Base-by-base conservation (phyloP, 345 rosid genomes). In the Lagerstroemia speciosa region DNA sequence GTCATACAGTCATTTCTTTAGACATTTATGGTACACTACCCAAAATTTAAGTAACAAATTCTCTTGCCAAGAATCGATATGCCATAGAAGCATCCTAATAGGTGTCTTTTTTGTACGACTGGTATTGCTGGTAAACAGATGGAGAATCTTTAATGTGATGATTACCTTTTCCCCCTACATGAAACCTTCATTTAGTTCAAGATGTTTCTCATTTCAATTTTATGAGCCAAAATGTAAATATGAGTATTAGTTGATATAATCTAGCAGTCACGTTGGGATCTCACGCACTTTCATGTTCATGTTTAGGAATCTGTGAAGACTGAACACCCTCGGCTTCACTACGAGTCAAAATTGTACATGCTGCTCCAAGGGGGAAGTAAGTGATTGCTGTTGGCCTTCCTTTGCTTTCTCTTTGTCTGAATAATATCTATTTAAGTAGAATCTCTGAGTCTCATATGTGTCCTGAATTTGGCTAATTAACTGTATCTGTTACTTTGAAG, bases 281-380 rank as follows among this genome's bases (percentile, higher is more conserved):
- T 64, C 24, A 36, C 15, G 27, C 36, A 67, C 3, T n/a, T 36
- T 41, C 24, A 62, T 27, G 24, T 33, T 64, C 34, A 6, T 32
- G 55, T 43, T 55, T 66, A 92, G 98, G 98, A 89, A 82, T 73
- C 92, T 79, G 94, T 75, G 77, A 87, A 91, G 92, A 85, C 97
- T 52, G 87, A 86, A 83, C 92, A 89, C 72, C 96, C 96, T 69
- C 97, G 89, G 77, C 92, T 92, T 75, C 93, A n/a, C n/a, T n/a
- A n/a, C n/a, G n/a, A n/a, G n/a, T n/a, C n/a, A n/a, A n/a, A n/a
- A n/a, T n/a, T n/a, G 74, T 92, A 92, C 77, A 82, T 81, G 90
- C 85, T 86, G 74, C 98, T 92, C 74, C 96, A 92, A 74, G 98
- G 98, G 76, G 98, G 94, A 73, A 89, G 98, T 92, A 75, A 83